Evolutionary conservation across 768 basidiomycete genomes (phyloP), one percentile per base, ranked within the genome.

Genomic region (Tylopilus sp.): DNA sequence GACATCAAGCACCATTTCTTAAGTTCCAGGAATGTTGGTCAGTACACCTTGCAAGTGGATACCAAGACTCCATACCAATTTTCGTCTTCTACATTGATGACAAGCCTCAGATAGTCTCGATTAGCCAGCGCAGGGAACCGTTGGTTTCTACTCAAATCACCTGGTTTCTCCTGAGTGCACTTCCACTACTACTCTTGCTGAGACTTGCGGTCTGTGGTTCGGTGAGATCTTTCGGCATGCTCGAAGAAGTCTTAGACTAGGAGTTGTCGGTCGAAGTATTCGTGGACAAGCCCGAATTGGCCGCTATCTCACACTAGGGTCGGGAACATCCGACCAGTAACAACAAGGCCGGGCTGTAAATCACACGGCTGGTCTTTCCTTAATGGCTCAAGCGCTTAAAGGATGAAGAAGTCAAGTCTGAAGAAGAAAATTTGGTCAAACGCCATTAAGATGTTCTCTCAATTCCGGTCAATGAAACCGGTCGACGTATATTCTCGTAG

Each of bases 401-500:
- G n/a, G n/a, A n/a, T n/a, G n/a, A n/a, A n/a, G n/a, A n/a, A n/a
- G n/a, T n/a, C n/a, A n/a, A n/a, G n/a, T n/a, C n/a, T n/a, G n/a
- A n/a, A n/a, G n/a, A n/a, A n/a, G n/a, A n/a, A n/a, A n/a, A n/a
- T n/a, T n/a, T n/a, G n/a, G n/a, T n/a, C n/a, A n/a, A n/a, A n/a
- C n/a, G n/a, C n/a, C n/a, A n/a, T n/a, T n/a, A n/a, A n/a, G 31
- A 31, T 14, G 12, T 55, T 14, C 31, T 29, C 40, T 48, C 26
- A 28, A 45, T 37, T 41, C 48, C 25, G 26, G 29, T 36, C 43
- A 59, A 34, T 34, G 44, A 77, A 64, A 14, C 76, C 49, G 49
- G 51, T 47, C 72, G 46, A 79, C 57, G 44, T 77, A 64, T 37
- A 76, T 75, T 60, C 73, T 73, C 52, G 22, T 40, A 46, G 75